Evolutionary conservation across 2,329 filamentous ascomycete genomes (phyloP), one percentile per base, ranked within the genome.

Genomic region (Penicillium sp.): DNA sequence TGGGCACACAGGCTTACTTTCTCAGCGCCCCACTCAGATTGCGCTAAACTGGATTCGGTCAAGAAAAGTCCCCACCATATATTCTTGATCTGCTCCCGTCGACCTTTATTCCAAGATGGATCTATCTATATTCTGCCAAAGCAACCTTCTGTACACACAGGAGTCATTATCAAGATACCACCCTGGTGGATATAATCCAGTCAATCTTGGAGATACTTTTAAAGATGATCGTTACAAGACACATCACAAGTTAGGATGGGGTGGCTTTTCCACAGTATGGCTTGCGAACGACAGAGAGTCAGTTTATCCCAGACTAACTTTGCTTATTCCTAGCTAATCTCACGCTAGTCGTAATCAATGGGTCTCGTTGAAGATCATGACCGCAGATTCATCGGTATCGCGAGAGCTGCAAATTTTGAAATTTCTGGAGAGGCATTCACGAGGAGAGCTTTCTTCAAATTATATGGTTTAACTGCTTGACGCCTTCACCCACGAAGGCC

Each of bases 181-280:
- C 5, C 68, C 67, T 9, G 76, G 78, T 1, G 76, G 78, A 22
- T 81, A 74, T 53, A 77, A 81, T 63, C 26, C 26, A 26, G 26
- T 26, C 26, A 26, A 26, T 1, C 26, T 26, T 26, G 26, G 26
- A 26, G 26, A 26, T 26, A 26, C 78, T 1, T 79, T 81, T 58
- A 58, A 76, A 21, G 50, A 72, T 54, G 74, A 68, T 21, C 73
- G 76, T 33, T 82, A 82, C 59, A 68, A 70, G 44, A 66, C 81
- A 46, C 60, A 77, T 50, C 73, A 79, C 54, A 82, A 82, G 64
- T 64, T 81, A 33, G 78, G 79, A 31, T 76, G 71, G 35, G 78
- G 80, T 26, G 72, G 74, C 3, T 79, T 66, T 61, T 76, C 77
- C 7, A 82, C 77, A 8, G 74, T 81, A 46, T 82, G 76, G 79